Base-by-base conservation (phyloP, 176 grass and related monocot genomes). In the Carex parvula region DNA sequence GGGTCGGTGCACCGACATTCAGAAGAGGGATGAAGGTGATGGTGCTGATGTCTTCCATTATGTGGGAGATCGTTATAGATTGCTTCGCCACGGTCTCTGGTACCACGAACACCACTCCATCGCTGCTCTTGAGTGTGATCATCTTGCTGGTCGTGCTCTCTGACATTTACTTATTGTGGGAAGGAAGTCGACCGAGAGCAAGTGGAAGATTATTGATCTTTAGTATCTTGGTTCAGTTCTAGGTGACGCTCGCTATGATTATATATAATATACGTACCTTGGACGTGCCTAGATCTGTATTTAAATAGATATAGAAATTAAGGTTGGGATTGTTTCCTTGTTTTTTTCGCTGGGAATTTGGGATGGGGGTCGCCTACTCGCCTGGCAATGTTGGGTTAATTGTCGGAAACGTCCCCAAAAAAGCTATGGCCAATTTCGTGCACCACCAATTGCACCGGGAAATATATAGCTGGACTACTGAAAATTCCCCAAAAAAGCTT, bases 51-150 rank as follows among this genome's bases (percentile, higher is more conserved):
- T 24, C 30, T 32, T 68, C 64, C 7, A 68, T 68, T 17, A 37
- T 21, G 44, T 58, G 58, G 30, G 10, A 21, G 60, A 88, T 84
- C 3, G 56, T 64, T 68, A 29, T 13, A 30, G 56, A 88, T 15
- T 42, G 16, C 67, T 41, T 70, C 3, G 35, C 35, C 67, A 70
- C 67, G 2, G 15, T 41, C 16, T 79, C 68, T 2, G 80, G 53
- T 8, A 88, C 80, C 69, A 53, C 58, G 68, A 88, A 68, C 21
- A 32, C 18, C 37, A 55, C 70, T 8, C 81, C 80, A 5, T 84
- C 86, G 5, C 69, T 77, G 80, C 80, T 88, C 68, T n/a, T 64
- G 5, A 88, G 80, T 4, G 10, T 84, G 60, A 88, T 69, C 59
- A 37, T 57, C 39, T 82, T 82, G 46, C 20, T 57, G 37, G 17